phyloP scores from a whole-genome alignment of 2,329 filamentous ascomycete species.

The Penicillium sclerotiorum region DNA sequence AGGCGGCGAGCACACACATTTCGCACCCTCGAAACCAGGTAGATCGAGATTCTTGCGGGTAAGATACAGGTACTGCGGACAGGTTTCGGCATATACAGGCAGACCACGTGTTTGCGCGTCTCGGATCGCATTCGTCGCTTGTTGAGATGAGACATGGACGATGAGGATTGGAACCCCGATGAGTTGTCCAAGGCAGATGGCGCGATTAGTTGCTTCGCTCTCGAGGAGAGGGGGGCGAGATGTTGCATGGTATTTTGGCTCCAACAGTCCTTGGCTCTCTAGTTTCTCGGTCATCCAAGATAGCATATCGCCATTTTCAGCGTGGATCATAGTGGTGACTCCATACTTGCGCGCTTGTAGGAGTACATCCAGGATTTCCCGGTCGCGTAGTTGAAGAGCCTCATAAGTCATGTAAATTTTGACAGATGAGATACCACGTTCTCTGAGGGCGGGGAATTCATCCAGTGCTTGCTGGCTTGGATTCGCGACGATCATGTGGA shows the following conservation, averaged over 20 bases:
- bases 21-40: conserved; percentile 4
- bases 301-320: conserved; percentile 8
- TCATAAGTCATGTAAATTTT: conserved; percentile 12
- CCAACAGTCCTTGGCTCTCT: background rate
- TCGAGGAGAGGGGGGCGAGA: conserved; percentile 4
- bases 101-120: conserved; percentile 1
- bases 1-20: conserved; percentile 6
- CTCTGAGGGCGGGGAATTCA: background rate
- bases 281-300: conserved; percentile 1
- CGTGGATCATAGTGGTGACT: conserved; percentile 10
- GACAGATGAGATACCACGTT: conserved; percentile 6
- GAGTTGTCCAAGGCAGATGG: conserved; percentile 4
- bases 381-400: background rate
- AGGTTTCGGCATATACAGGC: conserved; percentile 8
- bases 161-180: conserved; percentile 5
- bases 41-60: background rate
- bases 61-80: conserved; percentile 7
- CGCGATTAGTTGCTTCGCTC: conserved; percentile 5
- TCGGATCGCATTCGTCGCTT: conserved; percentile 6
- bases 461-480: background rate
- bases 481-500: conserved; percentile 7
- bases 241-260: conserved; percentile 4
- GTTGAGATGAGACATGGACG: conserved; percentile 5
- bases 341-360: background rate
- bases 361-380: conserved; percentile 3